Percentiles rank a stretch among this genome's conserved stretches.
Evolutionary conservation across 2,329 filamentous ascomycete species (phyloP).

Genomic region (Sclerotinia borealis): DNA sequence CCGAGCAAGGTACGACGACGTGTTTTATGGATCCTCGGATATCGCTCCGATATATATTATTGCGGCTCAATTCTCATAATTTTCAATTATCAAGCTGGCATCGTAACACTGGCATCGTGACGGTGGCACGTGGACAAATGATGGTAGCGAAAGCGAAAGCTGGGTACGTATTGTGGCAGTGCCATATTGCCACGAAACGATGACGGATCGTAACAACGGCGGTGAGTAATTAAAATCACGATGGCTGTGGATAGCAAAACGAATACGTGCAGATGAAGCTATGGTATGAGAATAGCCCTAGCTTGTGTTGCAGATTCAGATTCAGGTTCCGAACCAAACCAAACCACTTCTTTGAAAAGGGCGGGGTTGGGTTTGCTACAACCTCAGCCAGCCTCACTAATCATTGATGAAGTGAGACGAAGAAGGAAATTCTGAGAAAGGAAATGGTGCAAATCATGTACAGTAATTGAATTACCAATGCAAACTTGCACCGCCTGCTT

Average conservation of each 20-base stretch:
- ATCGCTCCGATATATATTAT: background rate
- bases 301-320: background rate
- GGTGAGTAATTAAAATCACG: background rate
- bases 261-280: background rate
- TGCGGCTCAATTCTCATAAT: background rate
- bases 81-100: too few relatives aligned
- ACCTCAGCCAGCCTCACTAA: background rate
- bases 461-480: background rate
- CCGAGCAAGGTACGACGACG: conserved; percentile 6
- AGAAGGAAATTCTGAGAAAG: background rate
- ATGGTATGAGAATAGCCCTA: background rate
- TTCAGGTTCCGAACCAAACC: background rate
- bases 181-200: background rate
- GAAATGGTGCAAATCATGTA: background rate
- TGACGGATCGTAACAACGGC: background rate
- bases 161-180: background rate
- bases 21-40: conserved; percentile 5
- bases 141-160: background rate
- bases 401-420: background rate
- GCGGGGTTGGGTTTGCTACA: background rate
- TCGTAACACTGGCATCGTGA: too few relatives aligned
- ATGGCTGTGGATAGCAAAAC: conserved; percentile 1
- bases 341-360: background rate
- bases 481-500: background rate
- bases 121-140: background rate